Evolutionary conservation across 208 protist species (phyloP), one percentile per base, ranked within the genome.

Genomic region (Trypanosomatidae sp.): DNA sequence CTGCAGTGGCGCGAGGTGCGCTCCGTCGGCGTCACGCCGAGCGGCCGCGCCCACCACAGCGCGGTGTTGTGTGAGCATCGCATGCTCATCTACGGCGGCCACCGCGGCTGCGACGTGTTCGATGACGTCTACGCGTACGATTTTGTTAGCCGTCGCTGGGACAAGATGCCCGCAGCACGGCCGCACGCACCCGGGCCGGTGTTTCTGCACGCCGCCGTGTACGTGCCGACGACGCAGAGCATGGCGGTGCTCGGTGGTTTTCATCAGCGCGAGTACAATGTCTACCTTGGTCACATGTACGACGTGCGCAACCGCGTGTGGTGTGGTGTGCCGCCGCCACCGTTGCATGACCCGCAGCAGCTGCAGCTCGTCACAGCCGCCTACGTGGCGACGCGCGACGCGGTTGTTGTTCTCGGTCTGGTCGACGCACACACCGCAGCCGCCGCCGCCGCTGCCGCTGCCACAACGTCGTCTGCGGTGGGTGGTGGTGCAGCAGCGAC

Each of bases 211-310:
- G 51, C 55, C 16, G 80, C 82, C 21, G 65, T 89, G 0, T 71
- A 84, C 48, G 51, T 89, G 11, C 63, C 79, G 2, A 41, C 66
- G 2, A 69, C 59, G 13, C 46, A 79, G 11, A 61, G 49, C 45
- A 83, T 93, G 66, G 43, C 84, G 18, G 60, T 93, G 28, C 43
- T 93, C n/a, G 84, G 84, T 38, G 84, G 84, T 22, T 73, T 89
- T 47, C 84, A 93, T 43, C 76, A 88, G 30, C 68, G 77, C 32
- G 62, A 83, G 58, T 68, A 86, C 52, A 89, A 89, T 53, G 77
- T 61, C 46, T 82, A 83, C 46, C 22, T 93, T 13, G 84, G 73
- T 1, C 80, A 89, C 61, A 38, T 71, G 4, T 89, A 86, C 46
- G 84, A 93, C 56, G 63, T 89, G 30, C 67, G 75, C 7, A 77